phyloP scores from a whole-genome alignment of 768 basidiomycete species.

The Polyporus arcularius region DNA sequence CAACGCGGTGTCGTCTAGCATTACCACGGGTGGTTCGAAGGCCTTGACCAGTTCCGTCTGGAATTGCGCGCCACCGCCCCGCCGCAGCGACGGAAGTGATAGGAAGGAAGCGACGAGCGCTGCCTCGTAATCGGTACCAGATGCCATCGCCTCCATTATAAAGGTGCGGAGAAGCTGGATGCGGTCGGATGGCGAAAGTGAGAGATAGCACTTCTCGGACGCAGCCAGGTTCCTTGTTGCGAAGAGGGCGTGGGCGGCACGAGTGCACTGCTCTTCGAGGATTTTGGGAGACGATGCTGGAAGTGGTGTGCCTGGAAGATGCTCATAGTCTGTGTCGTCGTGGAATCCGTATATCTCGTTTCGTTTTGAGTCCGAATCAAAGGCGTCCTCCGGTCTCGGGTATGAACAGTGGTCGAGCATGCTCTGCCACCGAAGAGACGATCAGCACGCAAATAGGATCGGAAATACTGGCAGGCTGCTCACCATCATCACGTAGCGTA shows the following conservation, averaged over 20 bases:
- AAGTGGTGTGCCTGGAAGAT: slow-evolving; percentile 3
- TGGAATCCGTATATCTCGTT: slow-evolving; percentile 26
- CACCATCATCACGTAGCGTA: slow-evolving; percentile 30
- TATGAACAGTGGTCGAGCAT: slow-evolving; percentile 23
- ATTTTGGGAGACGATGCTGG: neutral
- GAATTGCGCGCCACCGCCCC: slow-evolving; percentile 23
- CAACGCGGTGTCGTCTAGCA: slow-evolving; percentile 46
- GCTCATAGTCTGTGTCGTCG: slow-evolving; percentile 1
- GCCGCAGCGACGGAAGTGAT: slow-evolving; percentile 35
- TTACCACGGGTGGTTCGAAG: slow-evolving; percentile 35
- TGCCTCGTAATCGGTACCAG: slow-evolving; percentile 42
- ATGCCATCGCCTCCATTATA: slow-evolving; percentile 40
- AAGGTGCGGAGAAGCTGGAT: slow-evolving; percentile 39
- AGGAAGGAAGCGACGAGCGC: slow-evolving; percentile 41
- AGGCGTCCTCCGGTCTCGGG: slow-evolving; percentile 25
- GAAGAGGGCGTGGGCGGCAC: slow-evolving; percentile 24
- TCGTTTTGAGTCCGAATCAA: slow-evolving; percentile 23
- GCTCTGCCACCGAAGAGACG: slow-evolving; percentile 15
- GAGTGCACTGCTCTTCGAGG: neutral
- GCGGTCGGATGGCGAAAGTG: slow-evolving; percentile 39
- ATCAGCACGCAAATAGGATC: neutral
- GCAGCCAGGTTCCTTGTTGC: slow-evolving; percentile 42
- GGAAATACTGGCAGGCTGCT: neutral
- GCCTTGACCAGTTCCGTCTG: slow-evolving; percentile 36
- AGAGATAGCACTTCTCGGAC: slow-evolving; percentile 44